Conservation (phyloP, 768 basidiomycete genomes). For the Suillus sp. region DNA sequence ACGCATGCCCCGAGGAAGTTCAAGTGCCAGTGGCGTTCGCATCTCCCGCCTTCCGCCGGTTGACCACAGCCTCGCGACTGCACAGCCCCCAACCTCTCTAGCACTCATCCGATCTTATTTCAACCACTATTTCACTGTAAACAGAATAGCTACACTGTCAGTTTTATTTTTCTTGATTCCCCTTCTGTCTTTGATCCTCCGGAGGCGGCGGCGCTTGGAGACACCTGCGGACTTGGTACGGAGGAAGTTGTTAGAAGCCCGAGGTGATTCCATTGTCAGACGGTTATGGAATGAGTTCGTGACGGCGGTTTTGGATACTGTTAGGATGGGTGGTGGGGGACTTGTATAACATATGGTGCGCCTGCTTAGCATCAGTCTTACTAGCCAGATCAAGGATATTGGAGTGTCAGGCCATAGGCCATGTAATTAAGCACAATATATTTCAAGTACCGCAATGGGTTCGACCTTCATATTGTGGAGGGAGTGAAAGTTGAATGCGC, state of each 20-base stretch:
- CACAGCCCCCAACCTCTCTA: slow-evolving; percentile 30
- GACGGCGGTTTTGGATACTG: slow-evolving; percentile 61
- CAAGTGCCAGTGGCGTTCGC: slow-evolving; percentile 22
- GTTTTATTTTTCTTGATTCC: slow-evolving; percentile 45
- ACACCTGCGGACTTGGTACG: slow-evolving; percentile 56
- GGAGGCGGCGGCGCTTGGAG: slow-evolving; percentile 44
- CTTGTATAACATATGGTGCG: slow-evolving; percentile 47
- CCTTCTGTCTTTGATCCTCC: slow-evolving; percentile 49
- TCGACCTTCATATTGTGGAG: background rate
- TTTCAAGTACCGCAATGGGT: background rate
- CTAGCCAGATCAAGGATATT: background rate
- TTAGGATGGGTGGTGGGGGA: slow-evolving; percentile 77
- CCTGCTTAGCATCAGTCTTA: background rate
- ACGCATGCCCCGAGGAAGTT: slow-evolving; percentile 16
- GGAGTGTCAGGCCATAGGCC: background rate
- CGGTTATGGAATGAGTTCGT: slow-evolving; percentile 54
- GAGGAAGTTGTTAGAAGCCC: slow-evolving; percentile 49
- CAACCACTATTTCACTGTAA: slow-evolving; percentile 47
- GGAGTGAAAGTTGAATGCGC: background rate
- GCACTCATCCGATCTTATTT: slow-evolving; percentile 52
- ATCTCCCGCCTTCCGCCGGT: slow-evolving; percentile 16
- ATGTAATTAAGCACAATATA: background rate
- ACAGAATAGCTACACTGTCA: slow-evolving; percentile 50
- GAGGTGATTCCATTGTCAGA: slow-evolving; percentile 38
- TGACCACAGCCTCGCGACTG: slow-evolving; percentile 13